These are phyloP conservation scores for Viridothelium virens DNA, from an alignment of 495 filamentous ascomycete genomes.

Conservation along the genomic window DNA sequence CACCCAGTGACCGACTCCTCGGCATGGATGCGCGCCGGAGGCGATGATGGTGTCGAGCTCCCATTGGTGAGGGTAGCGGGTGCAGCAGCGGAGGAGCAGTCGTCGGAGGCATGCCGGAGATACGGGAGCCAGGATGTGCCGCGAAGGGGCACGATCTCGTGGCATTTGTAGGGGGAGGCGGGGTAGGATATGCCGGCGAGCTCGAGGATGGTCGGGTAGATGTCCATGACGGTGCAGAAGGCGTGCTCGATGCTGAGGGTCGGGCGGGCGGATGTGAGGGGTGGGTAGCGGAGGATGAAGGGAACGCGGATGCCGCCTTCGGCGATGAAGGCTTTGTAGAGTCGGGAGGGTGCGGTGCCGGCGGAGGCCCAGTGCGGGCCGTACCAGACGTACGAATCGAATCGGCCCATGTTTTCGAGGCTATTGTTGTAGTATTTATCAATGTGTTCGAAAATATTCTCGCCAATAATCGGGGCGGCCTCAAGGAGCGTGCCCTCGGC, in stretches of 20 bases:
- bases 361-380: conserved; percentile 54
- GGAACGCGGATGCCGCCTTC: conserved; percentile 45
- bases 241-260: conserved; percentile 23
- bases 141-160: conserved; percentile 12
- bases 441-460: conserved; percentile 42
- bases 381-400: conserved; percentile 55
- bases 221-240: conserved; percentile 25
- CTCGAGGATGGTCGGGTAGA: conserved; percentile 22
- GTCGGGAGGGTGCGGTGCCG: conserved; percentile 49
- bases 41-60: neutral
- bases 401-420: conserved; percentile 50
- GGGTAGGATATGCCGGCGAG: conserved; percentile 17
- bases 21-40: neutral
- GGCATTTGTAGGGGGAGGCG: conserved; percentile 12
- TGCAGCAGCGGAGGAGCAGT: neutral
- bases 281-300: conserved; percentile 40
- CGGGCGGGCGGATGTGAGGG: conserved; percentile 30
- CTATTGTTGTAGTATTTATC: conserved; percentile 54
- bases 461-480: conserved; percentile 43
- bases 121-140: conserved; percentile 18
- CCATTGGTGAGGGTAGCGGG: neutral
- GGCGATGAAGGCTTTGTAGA: conserved; percentile 45
- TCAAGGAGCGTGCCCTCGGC: conserved; percentile 52
- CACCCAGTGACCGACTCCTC: conserved; percentile 34
- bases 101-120: conserved; percentile 12